phyloP scores from a whole-genome alignment of 306 rosid genomes.

The Malus asiatica region DNA sequence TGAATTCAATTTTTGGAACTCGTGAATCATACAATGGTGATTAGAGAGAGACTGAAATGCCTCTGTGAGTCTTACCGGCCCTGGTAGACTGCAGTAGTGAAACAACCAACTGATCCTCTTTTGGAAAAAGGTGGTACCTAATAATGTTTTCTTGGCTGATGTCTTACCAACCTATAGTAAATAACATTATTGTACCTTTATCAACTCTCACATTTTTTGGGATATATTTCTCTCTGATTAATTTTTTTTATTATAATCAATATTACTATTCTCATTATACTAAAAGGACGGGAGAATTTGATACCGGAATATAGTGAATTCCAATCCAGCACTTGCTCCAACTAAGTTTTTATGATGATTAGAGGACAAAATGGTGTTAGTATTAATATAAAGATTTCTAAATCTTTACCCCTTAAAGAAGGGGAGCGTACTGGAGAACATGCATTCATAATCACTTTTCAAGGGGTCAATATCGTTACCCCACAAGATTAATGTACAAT shows the following conservation, averaged over 20 bases:
- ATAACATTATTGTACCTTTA: too few relatives aligned
- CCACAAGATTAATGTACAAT: not conserved
- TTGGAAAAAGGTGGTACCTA: not conserved
- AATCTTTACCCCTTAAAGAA: not conserved
- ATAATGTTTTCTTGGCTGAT: not conserved
- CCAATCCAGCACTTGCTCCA: too few relatives aligned
- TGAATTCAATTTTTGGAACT: accelerated
- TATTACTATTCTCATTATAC: too few relatives aligned
- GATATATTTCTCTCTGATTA: too few relatives aligned
- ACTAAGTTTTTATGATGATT: too few relatives aligned
- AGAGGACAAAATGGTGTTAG: not conserved
- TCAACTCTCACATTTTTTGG: too few relatives aligned
- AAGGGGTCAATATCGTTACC: not conserved
- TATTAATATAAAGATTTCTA: not conserved
- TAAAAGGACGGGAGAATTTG: too few relatives aligned
- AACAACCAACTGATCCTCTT: too few relatives aligned
- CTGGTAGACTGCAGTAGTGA: accelerated
- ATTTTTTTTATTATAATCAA: too few relatives aligned
- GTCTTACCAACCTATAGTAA: not conserved
- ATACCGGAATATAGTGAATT: too few relatives aligned
- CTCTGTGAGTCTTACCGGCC: accelerated
- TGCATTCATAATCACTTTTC: not conserved
- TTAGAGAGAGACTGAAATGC: accelerated
- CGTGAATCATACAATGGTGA: too few relatives aligned
- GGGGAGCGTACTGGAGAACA: not conserved